Conservation (phyloP, 148 eudicot genomes). For the Arctostaphylos glauca region DNA sequence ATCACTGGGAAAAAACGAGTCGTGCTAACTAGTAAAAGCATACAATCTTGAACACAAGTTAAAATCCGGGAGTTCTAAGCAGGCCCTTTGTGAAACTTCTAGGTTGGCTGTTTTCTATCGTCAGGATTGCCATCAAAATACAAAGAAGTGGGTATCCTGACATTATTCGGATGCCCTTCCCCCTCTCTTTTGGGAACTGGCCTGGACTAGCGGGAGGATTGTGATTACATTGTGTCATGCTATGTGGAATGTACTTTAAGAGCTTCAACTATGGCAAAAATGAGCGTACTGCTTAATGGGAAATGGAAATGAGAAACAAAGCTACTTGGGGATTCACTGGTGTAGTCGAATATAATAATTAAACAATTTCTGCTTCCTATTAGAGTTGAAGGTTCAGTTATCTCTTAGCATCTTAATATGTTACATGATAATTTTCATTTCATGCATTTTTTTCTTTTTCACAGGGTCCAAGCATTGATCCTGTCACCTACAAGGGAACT, state of each 20-base stretch:
- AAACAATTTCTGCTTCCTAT: neutral
- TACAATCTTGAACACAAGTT: neutral
- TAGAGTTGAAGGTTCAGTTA: neutral
- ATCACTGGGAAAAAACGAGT: neutral
- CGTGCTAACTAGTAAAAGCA: neutral
- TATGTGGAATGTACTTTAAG: neutral
- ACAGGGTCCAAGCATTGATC: constrained; percentile 87
- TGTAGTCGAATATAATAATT: neutral
- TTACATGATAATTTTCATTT: neutral
- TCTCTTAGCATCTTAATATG: neutral
- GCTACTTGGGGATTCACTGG: neutral
- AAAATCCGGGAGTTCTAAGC: neutral
- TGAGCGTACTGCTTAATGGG: neutral
- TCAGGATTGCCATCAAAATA: neutral
- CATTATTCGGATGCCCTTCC: neutral
- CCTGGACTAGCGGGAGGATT: neutral
- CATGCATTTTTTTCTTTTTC: constrained; percentile 1
- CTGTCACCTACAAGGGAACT: constrained; percentile 92
- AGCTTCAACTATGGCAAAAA: neutral
- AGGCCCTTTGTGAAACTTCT: neutral
- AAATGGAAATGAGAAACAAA: neutral
- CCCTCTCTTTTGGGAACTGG: neutral
- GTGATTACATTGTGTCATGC: neutral
- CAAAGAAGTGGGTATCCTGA: neutral
- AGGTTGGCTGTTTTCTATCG: neutral